Percentiles rank a stretch among this genome's conserved stretches.
phyloP scores from a whole-genome alignment of 192 early-diverging fungal species.

The Hyaloraphidium curvatum region DNA sequence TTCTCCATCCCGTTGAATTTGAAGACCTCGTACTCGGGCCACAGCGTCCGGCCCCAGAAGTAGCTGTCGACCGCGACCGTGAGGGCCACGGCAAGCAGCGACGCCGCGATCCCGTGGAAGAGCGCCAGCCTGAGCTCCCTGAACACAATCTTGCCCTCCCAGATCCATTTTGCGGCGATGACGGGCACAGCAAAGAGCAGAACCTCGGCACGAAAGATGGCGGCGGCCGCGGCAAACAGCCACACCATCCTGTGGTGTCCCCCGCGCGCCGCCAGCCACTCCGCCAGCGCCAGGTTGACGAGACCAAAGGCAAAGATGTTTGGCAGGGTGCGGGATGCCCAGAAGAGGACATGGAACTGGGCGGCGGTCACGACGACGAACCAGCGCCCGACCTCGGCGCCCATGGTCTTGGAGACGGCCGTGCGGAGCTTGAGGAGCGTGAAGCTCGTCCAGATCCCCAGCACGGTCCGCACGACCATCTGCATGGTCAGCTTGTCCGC shows the following conservation, averaged over 20 bases:
- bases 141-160: no score
- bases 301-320: constrained; percentile 69
- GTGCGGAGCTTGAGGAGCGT: constrained; percentile 29
- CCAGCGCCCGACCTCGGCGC: constrained; percentile 22
- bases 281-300: constrained; percentile 26
- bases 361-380: constrained; percentile 30
- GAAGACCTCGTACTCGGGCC: constrained; percentile 59
- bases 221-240: neutral
- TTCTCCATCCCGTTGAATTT: constrained; percentile 54
- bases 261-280: constrained; percentile 12
- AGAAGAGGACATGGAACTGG: constrained; percentile 84
- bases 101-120: no score
- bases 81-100: constrained; percentile 7
- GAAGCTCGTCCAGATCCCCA: constrained; percentile 25
- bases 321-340: constrained; percentile 67
- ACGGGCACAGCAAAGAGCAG: constrained; percentile 26
- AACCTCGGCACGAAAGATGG: constrained; percentile 37
- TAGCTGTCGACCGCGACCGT: constrained; percentile 48
- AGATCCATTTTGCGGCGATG: constrained; percentile 14
- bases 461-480: constrained; percentile 17
- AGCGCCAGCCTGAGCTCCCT: no score
- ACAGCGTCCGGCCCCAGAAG: constrained; percentile 48
- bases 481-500: constrained; percentile 3
- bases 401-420: constrained; percentile 34
- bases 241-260: neutral